Evolutionary conservation across 306 rosid genomes (phyloP).

Genomic region (Urtica urens): DNA sequence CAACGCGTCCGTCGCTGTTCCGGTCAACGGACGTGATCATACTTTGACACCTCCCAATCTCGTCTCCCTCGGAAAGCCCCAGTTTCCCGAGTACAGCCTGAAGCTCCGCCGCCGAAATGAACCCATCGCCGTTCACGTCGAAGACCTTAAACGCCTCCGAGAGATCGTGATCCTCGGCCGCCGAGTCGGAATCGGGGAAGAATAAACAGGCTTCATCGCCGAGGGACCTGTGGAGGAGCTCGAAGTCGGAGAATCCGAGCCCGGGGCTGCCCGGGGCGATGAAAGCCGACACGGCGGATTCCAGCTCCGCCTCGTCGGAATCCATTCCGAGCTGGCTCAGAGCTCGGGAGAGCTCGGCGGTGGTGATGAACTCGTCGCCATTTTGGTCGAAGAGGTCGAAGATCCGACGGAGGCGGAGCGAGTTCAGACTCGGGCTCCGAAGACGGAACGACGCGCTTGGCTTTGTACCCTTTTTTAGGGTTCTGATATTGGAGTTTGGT

Average conservation of each 20-base stretch:
- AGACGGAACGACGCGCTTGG: slow-evolving; percentile 46
- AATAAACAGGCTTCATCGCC: slow-evolving; percentile 46
- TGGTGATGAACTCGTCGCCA: slow-evolving; percentile 43
- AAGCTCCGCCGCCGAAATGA: slow-evolving; percentile 62
- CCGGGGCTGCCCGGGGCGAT: slow-evolving; percentile 40
- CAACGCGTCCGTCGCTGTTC: slow-evolving; percentile 70
- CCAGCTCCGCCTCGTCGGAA: slow-evolving; percentile 36
- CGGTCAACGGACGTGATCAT: slow-evolving; percentile 71
- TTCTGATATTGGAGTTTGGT: no score
- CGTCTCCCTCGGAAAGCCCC: slow-evolving; percentile 48
- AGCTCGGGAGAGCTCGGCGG: slow-evolving; percentile 44
- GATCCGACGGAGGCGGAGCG: slow-evolving; percentile 58
- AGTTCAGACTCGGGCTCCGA: slow-evolving; percentile 42
- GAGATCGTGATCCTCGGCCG: slow-evolving; percentile 35
- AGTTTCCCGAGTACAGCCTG: slow-evolving; percentile 63
- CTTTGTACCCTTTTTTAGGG: no score
- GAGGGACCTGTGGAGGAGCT: slow-evolving; percentile 40
- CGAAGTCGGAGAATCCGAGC: slow-evolving; percentile 48
- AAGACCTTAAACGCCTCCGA: slow-evolving; percentile 87
- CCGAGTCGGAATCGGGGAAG: slow-evolving; percentile 14
- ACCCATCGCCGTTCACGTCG: slow-evolving; percentile 78
- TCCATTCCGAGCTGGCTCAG: slow-evolving; percentile 47
- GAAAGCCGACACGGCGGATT: slow-evolving; percentile 26
- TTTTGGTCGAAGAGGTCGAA: slow-evolving; percentile 71
- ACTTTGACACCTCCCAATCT: slow-evolving; percentile 46